Evolutionary conservation across 1,139 yeast species (phyloP).

Genomic region (Yamadazyma diospyri): DNA sequence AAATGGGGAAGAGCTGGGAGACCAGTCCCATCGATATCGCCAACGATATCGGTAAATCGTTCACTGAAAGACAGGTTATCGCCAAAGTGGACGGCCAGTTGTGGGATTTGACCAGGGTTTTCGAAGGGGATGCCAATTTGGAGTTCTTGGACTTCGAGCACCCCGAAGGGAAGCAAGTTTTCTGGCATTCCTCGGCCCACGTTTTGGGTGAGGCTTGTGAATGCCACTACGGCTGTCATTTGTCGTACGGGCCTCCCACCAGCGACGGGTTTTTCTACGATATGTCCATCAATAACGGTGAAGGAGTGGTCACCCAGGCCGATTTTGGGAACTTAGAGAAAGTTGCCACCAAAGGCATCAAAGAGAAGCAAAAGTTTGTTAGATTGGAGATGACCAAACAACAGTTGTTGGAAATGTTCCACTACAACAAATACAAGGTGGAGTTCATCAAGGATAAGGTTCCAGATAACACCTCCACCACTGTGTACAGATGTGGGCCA

Average conservation of each 20-base stretch:
- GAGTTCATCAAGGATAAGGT: conserved; percentile 81
- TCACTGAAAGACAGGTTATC: conserved; percentile 79
- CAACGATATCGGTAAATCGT: conserved; percentile 76
- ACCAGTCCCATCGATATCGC: conserved; percentile 90
- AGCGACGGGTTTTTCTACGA: conserved; percentile 98
- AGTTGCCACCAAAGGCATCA: conserved; percentile 86
- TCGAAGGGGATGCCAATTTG: conserved; percentile 67
- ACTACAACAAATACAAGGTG: conserved; percentile 93
- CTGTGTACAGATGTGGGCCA: conserved; percentile 98
- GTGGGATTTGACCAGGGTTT: conserved; percentile 96
- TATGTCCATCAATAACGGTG: conserved; percentile 82
- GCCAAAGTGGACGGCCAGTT: conserved; percentile 85
- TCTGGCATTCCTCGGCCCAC: conserved; percentile 99
- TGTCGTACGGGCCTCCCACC: conserved; percentile 91
- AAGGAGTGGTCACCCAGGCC: conserved; percentile 67
- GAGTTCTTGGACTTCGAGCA: conserved; percentile 67
- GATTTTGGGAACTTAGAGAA: conserved; percentile 86
- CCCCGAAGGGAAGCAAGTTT: conserved; percentile 90
- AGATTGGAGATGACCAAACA: conserved; percentile 92
- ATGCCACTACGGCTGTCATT: conserved; percentile 91
- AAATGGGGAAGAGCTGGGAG: conserved; percentile 82
- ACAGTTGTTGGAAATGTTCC: conserved; percentile 86
- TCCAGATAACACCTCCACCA: conserved; percentile 94
- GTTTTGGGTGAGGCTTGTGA: conserved; percentile 98
- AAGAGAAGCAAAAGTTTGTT: conserved; percentile 95